A percentile compares a stretch with the other conserved stretches of the same genome.
phyloP scores from a whole-genome alignment of 202 grass and related monocot genomes.

The Setaria italica region DNA sequence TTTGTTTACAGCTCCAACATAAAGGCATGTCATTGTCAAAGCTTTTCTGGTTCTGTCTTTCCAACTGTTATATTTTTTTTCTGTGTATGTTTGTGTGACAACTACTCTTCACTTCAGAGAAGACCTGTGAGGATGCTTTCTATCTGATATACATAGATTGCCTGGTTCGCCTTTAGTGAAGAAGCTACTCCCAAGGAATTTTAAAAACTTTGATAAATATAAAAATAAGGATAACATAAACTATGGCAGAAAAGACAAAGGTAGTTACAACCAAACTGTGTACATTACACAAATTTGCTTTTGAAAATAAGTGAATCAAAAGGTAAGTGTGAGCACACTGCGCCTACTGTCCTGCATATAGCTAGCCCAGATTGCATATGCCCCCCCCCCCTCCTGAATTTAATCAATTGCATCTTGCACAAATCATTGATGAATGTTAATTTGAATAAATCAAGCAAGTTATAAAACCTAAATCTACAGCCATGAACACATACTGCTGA shows the following conservation, averaged over 20 bases:
- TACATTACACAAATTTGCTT: neutral
- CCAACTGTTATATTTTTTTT: neutral
- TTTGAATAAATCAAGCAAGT: constrained; percentile 6
- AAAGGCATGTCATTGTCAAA: constrained; percentile 35
- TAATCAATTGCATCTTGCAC: constrained; percentile 2
- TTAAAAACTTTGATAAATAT: constrained; percentile 5
- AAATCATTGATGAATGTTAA: neutral
- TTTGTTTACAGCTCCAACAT: constrained; percentile 26
- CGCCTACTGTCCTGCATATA: neutral
- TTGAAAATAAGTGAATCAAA: constrained; percentile 1
- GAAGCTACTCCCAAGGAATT: constrained; percentile 14
- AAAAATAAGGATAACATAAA: constrained; percentile 17
- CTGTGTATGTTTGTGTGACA: neutral
- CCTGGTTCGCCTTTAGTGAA: neutral
- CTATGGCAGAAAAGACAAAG: constrained; percentile 33
- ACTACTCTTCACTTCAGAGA: constrained; percentile 17
- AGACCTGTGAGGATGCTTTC: neutral
- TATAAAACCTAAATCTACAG: constrained; percentile 30
- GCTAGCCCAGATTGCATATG: neutral
- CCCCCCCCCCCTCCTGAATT: neutral
- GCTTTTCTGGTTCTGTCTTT: neutral
- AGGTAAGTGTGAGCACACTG: constrained; percentile 14
- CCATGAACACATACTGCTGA: neutral
- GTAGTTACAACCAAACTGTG: constrained; percentile 36
- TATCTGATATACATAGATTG: constrained; percentile 20